Evolutionary conservation across 768 basidiomycete genomes (phyloP).

Genomic region (Mycena capillaripes): DNA sequence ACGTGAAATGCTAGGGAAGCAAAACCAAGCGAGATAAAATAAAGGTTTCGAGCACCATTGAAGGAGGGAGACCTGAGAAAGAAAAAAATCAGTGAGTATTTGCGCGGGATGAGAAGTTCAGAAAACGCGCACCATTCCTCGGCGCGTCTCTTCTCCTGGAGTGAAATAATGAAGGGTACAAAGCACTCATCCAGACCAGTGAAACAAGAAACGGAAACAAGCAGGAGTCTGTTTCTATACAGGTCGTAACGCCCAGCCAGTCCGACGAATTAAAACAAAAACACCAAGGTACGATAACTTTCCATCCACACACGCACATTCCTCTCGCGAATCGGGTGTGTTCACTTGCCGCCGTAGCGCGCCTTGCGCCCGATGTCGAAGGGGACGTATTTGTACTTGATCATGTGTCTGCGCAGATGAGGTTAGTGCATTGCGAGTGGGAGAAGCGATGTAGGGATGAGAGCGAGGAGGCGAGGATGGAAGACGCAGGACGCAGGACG

Average conservation of each 20-base stretch:
- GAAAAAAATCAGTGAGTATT: neutral
- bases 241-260: neutral
- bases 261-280: constrained; percentile 29
- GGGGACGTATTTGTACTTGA: constrained; percentile 97
- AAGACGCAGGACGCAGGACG: too few relatives aligned
- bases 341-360: constrained; percentile 79
- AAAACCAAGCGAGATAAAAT: too few relatives aligned
- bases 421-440: too few relatives aligned
- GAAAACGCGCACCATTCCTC: neutral
- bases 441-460: too few relatives aligned
- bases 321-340: neutral
- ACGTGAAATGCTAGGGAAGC: too few relatives aligned
- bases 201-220: neutral
- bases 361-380: constrained; percentile 97
- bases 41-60: too few relatives aligned
- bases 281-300: constrained; percentile 23
- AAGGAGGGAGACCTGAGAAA: too few relatives aligned
- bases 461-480: neutral
- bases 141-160: neutral
- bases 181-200: neutral
- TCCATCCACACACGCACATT: neutral
- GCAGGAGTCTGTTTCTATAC: constrained; percentile 16
- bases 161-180: neutral
- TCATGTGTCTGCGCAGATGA: constrained; percentile 83
- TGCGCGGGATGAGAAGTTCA: neutral